Evolutionary conservation across 2,329 filamentous ascomycete genomes (phyloP).

Genomic region (Aspergillus sp.): DNA sequence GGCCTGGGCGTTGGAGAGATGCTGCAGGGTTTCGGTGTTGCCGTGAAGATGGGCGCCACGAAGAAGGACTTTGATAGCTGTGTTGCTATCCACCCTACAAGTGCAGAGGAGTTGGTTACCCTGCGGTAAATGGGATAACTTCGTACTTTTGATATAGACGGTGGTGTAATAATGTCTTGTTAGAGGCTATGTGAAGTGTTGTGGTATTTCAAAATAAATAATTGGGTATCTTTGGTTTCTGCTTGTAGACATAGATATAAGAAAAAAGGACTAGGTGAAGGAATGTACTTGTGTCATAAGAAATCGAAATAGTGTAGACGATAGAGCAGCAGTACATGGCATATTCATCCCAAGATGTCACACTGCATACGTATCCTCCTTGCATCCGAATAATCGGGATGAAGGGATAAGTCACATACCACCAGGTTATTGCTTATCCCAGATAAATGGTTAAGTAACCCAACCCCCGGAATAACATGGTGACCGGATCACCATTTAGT

Average conservation of each 20-base stretch:
- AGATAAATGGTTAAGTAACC: background rate
- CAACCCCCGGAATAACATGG: background rate
- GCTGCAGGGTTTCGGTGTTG: conserved; percentile 74
- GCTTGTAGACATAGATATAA: background rate
- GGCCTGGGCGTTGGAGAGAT: conserved; percentile 59
- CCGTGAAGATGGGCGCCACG: conserved; percentile 76
- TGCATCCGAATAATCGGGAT: background rate
- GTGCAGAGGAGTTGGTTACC: conserved; percentile 69
- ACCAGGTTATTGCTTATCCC: background rate
- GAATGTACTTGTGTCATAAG: background rate
- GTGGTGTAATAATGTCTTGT: background rate
- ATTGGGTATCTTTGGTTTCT: background rate
- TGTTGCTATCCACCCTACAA: conserved; percentile 75
- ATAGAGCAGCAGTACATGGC: background rate
- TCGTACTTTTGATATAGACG: background rate
- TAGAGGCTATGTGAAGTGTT: background rate
- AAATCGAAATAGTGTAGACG: background rate
- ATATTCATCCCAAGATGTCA: background rate
- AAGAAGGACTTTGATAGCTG: conserved; percentile 75
- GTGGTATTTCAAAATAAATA: background rate
- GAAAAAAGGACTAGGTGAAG: background rate
- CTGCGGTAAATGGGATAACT: conserved; percentile 46
- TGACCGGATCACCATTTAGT: background rate
- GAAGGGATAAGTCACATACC: background rate
- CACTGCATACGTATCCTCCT: background rate